Evolutionary conservation across 306 rosid species (phyloP), one percentile per base, ranked within the genome.

Genomic region (Prinsepia uniflora): DNA sequence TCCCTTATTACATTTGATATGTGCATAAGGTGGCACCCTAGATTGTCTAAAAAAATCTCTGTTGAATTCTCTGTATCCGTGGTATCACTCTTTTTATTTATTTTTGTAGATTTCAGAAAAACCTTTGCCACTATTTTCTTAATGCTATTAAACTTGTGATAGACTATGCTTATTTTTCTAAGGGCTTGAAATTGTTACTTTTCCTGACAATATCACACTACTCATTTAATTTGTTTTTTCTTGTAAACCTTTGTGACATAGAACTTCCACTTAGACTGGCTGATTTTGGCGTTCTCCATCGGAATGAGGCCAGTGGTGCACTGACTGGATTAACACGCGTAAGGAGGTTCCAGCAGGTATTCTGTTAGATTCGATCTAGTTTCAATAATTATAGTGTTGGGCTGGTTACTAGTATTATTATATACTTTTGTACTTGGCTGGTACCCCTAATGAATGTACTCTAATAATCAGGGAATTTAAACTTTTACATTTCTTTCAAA

Each of bases 261-360:
- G 98, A 94, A 82, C 98, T 94, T 83, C 98, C 98, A 67, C 98
- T 94, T 74, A 88, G 97, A 13, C 63, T 90, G 63, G 98, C 97
- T 80, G 98, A 94, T 80, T 94, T 94, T 83, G 98, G 98, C 62
- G 98, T 93, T 67, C 84, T 93, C 82, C 98, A 94, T 80, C 88
- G 98, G 36, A 94, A 94, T 86, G 97, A 94, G 84, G 98, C 98
- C 59, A 94, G 98, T 80, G 98, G 98, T 66, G 97, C 98, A 41
- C 82, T 94, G 65, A 90, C 96, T 85, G 98, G 98, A 75, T 81
- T 94, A 71, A 94, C 98, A 53, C 98, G 98, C 42, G 96, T 94
- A 54, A 76, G 97, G 81, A 90, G 97, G 80, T 94, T 94, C 86
- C 97, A 90, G 82, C 98, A 94, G 98, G 98, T 94, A 78, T 18